Percentiles rank a stretch among this genome's conserved stretches.
Conservation (phyloP, 805 yeast genomes). For the Candida silvatica region DNA sequence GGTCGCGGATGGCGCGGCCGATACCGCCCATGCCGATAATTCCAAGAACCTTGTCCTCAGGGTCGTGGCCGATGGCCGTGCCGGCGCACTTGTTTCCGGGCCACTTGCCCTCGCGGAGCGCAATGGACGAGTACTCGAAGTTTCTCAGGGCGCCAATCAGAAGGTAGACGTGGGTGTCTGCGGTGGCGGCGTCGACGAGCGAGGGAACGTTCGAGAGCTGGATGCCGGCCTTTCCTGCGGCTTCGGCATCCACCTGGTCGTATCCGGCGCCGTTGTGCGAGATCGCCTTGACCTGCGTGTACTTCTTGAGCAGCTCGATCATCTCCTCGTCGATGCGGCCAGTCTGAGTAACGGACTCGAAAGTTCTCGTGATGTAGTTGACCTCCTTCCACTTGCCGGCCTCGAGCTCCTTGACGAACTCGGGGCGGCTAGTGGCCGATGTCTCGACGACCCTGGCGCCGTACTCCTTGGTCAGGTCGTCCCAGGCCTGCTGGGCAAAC, state of each 20-base stretch:
- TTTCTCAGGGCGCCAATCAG: constrained; percentile 44
- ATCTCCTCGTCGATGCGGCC: constrained; percentile 39
- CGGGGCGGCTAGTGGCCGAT: constrained; percentile 31
- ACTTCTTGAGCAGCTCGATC: constrained; percentile 23
- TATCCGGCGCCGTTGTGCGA: constrained; percentile 52
- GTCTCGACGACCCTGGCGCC: constrained; percentile 37
- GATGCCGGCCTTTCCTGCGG: constrained; percentile 30
- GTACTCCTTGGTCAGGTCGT: constrained; percentile 19
- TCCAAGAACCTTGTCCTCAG: constrained; percentile 69
- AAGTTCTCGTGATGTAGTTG: constrained; percentile 32
- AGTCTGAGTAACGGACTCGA: constrained; percentile 27
- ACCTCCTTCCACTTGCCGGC: constrained; percentile 28
- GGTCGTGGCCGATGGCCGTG: constrained; percentile 61
- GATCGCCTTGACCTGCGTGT: constrained; percentile 30
- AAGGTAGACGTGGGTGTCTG: constrained; percentile 47
- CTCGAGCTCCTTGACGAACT: constrained; percentile 30
- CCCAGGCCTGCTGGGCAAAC: constrained; percentile 61
- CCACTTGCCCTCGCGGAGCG: constrained; percentile 57
- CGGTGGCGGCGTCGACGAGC: constrained; percentile 47
- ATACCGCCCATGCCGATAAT: constrained; percentile 87
- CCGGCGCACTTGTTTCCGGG: constrained; percentile 36
- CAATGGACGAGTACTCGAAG: constrained; percentile 51
- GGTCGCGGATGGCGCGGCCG: constrained; percentile 70
- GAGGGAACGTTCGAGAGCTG: constrained; percentile 46
- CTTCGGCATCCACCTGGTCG: constrained; percentile 39